Base-by-base conservation (phyloP, 495 filamentous ascomycete genomes). In the Rostrohypoxylon terebratum region DNA sequence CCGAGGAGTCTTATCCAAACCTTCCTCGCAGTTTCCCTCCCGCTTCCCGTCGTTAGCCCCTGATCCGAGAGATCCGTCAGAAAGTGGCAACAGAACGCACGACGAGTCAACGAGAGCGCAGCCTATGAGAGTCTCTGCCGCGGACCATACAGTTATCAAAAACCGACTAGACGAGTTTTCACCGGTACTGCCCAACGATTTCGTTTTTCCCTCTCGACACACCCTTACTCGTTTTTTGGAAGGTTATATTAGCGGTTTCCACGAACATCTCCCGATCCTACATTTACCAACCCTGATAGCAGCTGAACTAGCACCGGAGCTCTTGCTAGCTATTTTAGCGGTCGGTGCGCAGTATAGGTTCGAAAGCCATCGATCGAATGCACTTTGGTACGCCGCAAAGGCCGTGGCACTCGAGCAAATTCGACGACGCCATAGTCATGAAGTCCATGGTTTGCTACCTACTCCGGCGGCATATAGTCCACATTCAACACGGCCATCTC, bases 311-410 rank as follows among this genome's bases (percentile, higher is more conserved):
- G 83, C 87, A 3, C 80, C 88, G 5, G 89, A 90, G 65, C 77
- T 92, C 11, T 75, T 92, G 16, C 77, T 92, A n/a, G 87, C 90
- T 0, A 88, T 92, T 68, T 78, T 86, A 4, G 85, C 90, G 0
- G 82, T 91, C 3, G 90, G 90, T 6, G 90, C 90, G 3, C 87
- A 90, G 44, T 93, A 92, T 68, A 83, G 90, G 11, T 92, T 92
- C 66, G 90, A 92, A 70, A 90, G 87, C 45, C 85, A 86, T 53
- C 83, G 88, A 38, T 90, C 89, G 0, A 88, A 90, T 69, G 88
- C 90, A 11, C 80, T 94, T 6, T 94, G 91, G 81, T 89, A 92
- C 78, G 90, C 90, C 0, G 85, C 87, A 0, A 87, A 84, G 57
- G 79, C 86, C 0, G 85, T 89, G 25, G 84, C 85, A 2, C 72